Evolutionary conservation across 495 filamentous ascomycete species (phyloP).

Genomic region (Clavariopsis aquatica): DNA sequence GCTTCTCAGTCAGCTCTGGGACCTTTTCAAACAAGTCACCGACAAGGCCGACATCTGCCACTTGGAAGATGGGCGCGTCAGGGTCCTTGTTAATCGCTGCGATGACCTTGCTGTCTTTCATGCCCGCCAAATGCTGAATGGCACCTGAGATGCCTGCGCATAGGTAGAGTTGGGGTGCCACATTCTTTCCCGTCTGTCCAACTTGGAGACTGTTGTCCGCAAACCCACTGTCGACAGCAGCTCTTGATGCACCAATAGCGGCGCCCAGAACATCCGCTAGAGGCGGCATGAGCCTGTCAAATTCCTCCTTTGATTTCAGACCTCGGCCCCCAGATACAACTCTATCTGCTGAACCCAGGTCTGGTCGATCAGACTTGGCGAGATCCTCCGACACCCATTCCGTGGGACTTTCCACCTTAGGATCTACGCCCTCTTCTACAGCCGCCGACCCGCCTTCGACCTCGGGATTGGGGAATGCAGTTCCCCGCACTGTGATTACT

Average conservation of each 20-base stretch:
- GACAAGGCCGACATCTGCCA: conserved; percentile 92
- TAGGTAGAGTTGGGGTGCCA: conserved; percentile 92
- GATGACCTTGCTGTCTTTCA: conserved; percentile 99
- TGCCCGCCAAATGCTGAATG: conserved; percentile 97
- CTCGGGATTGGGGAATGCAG: conserved; percentile 72
- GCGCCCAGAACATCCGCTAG: conserved; percentile 89
- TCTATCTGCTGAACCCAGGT: conserved; percentile 79
- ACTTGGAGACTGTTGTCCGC: conserved; percentile 99
- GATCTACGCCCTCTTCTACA: conserved; percentile 67
- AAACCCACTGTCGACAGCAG: conserved; percentile 95
- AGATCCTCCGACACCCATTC: conserved; percentile 96
- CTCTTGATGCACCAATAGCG: conserved; percentile 89
- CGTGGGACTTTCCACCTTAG: conserved; percentile 67
- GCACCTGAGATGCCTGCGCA: conserved; percentile 95
- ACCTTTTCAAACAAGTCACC: conserved; percentile 95
- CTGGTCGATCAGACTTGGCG: conserved; percentile 89
- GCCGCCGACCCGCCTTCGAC: conserved; percentile 56
- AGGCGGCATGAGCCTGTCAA: conserved; percentile 86
- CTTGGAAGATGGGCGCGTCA: conserved; percentile 97
- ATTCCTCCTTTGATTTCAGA: conserved; percentile 95
- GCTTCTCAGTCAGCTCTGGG: conserved; percentile 93
- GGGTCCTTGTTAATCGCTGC: conserved; percentile 97
- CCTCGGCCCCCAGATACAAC: conserved; percentile 95
- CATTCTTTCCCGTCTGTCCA: conserved; percentile 97
- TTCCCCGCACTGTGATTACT: conserved; percentile 87